phyloP scores from a whole-genome alignment of 2,329 filamentous ascomycete genomes.

The Colletotrichum sp. region DNA sequence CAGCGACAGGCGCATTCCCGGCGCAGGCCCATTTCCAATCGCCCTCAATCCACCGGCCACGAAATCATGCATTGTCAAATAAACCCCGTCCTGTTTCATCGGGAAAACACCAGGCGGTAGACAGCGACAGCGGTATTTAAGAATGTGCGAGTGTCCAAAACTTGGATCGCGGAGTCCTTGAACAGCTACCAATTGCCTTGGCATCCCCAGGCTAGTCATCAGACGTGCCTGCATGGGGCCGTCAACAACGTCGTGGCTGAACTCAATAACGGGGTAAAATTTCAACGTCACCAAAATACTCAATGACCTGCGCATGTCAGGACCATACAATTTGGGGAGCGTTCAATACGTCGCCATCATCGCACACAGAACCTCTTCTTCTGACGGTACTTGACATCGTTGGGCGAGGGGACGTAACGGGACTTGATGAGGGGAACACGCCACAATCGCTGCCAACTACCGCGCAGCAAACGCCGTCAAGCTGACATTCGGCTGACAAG shows the following conservation, averaged over 20 bases:
- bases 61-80: conserved; percentile 5
- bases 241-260: neutral
- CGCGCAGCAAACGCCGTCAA: neutral
- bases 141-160: neutral
- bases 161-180: neutral
- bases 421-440: neutral
- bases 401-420: neutral
- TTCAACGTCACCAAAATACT: neutral
- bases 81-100: neutral
- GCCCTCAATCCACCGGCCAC: neutral
- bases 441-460: neutral
- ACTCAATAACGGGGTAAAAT: neutral
- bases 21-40: conserved; percentile 2
- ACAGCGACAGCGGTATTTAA: neutral
- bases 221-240: conserved; percentile 1
- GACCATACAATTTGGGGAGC: neutral
- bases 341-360: neutral
- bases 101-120: neutral
- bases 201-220: neutral
- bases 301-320: neutral
- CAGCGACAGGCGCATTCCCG: conserved; percentile 9
- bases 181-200: neutral
- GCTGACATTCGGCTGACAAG: neutral
- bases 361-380: neutral
- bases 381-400: neutral